A percentile compares a stretch with the other conserved stretches of the same genome.
Evolutionary conservation across 305 asterid genomes (phyloP).

Genomic region (Fraxinus xanthoxyloides): DNA sequence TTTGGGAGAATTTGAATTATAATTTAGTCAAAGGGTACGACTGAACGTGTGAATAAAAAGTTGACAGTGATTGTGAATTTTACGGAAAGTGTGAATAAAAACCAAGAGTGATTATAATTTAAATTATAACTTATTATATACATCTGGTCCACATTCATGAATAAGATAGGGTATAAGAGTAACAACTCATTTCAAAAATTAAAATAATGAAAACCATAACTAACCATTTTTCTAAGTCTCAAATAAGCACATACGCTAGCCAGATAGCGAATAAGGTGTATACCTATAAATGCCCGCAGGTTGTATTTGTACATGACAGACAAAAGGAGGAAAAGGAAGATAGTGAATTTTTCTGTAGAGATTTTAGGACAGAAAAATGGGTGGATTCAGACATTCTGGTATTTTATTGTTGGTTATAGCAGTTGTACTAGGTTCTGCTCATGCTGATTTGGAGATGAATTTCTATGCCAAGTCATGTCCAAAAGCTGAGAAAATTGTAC

Average conservation of each 20-base stretch:
- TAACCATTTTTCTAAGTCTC: not conserved
- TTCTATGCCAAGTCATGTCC: conserved; percentile 56
- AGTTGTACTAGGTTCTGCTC: conserved; percentile 16
- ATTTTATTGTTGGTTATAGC: conserved; percentile 22
- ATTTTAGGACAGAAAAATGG: conserved; percentile 26
- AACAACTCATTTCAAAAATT: conserved; percentile 2
- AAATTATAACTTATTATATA: not conserved
- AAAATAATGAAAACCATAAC: not conserved
- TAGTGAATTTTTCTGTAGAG: not conserved
- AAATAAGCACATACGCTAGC: conserved; percentile 19
- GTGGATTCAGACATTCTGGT: not conserved
- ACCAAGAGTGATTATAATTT: too few species aligned
- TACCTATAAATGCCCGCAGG: conserved; percentile 17
- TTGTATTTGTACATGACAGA: conserved; percentile 11
- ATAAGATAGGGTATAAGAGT: not conserved
- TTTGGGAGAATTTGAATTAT: not conserved
- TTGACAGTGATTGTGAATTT: not conserved
- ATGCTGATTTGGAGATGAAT: conserved; percentile 40
- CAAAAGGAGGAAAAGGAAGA: not conserved
- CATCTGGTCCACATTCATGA: not conserved
- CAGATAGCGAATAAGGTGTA: not conserved
- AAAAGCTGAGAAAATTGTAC: conserved; percentile 53
- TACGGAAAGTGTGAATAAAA: not conserved
- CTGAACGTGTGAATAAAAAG: not conserved
- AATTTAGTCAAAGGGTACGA: not conserved